Base-by-base conservation (phyloP, 345 rosid species). In the Aquilaria sinensis region DNA sequence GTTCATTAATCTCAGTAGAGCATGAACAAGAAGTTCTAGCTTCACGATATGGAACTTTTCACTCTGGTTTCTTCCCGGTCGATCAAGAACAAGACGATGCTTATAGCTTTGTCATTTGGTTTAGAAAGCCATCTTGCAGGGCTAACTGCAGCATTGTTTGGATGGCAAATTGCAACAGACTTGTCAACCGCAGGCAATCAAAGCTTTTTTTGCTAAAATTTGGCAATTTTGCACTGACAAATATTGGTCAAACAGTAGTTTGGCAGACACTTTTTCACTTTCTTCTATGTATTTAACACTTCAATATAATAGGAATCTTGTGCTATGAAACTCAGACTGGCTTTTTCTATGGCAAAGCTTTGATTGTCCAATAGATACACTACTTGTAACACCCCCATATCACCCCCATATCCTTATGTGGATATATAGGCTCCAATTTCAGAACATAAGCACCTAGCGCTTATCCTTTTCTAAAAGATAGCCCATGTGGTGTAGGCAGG, bases 291-390 rank as follows among this genome's bases (percentile, higher is more conserved):
- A 7, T n/a, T 56, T 70, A 31, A 48, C 56, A 8, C 79, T 80
- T 10, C 62, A 45, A 4, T 12, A 77, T 56, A 52, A 62, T 7
- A 75, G 84, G 2, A 77, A 80, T 61, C 84, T 79, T 13, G 62
- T 68, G 16, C 52, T 76, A 13, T 14, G 9, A 1, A 31, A 53
- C 48, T 0, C 0, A 1, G 33, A 49, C 2, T 63, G 53, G 5
- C 9, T 0, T 3, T 7, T 47, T 10, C 12, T 66, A 14, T 80
- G 78, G 82, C 76, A 74, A 60, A 74, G 78, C 70, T 74, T 71
- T 55, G 70, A 78, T 56, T 54, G 12, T 13, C 82, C 78, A 0
- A 78, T 76, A 1, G 57, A 78, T 14, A 72, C 76, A 9, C 76
- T 78, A 41, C 76, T 74, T 57, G n/a, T n/a, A n/a, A n/a, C n/a